phyloP scores from a whole-genome alignment of 2,329 filamentous ascomycete species.

The Cladosporium colombiae region DNA sequence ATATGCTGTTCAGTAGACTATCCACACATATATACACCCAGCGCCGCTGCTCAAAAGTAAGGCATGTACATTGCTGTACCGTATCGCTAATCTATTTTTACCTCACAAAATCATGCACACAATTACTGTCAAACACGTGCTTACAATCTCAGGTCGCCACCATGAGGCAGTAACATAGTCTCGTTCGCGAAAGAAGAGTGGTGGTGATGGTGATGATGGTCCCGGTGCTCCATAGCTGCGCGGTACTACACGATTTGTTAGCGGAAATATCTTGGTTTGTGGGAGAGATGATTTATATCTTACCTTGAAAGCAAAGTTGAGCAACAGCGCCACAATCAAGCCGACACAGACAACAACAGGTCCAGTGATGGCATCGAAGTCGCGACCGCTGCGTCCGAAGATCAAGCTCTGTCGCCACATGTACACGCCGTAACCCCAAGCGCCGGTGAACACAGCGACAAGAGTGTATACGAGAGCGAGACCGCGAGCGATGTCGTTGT shows the following conservation, averaged over 20 bases:
- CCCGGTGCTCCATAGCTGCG: constrained; percentile 13
- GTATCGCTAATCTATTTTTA: background rate
- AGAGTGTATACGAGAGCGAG: constrained; percentile 82
- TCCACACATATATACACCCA: background rate
- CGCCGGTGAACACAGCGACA: constrained; percentile 79
- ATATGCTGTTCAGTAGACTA: background rate
- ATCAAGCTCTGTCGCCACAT: constrained; percentile 77
- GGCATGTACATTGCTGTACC: background rate
- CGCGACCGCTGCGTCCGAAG: constrained; percentile 78
- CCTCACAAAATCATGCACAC: background rate
- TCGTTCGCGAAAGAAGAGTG: constrained; percentile 1
- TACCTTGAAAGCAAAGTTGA: constrained; percentile 90
- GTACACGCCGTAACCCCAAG: constrained; percentile 87
- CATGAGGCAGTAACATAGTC: constrained; percentile 6
- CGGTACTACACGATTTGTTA: constrained; percentile 6
- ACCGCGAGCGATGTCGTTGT: constrained; percentile 70
- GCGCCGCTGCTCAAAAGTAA: constrained; percentile 5
- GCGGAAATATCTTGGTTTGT: background rate
- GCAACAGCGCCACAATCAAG: constrained; percentile 71
- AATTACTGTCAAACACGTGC: too few relatives aligned
- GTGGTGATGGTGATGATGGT: constrained; percentile 5
- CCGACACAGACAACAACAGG: constrained; percentile 81
- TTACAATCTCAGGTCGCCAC: constrained; percentile 11
- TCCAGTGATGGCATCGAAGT: constrained; percentile 87
- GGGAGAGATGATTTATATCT: constrained; percentile 11